A percentile compares a stretch with the other conserved stretches of the same genome.
Conservation (phyloP, 2,329 filamentous ascomycete genomes). For the Fusarium sp. region DNA sequence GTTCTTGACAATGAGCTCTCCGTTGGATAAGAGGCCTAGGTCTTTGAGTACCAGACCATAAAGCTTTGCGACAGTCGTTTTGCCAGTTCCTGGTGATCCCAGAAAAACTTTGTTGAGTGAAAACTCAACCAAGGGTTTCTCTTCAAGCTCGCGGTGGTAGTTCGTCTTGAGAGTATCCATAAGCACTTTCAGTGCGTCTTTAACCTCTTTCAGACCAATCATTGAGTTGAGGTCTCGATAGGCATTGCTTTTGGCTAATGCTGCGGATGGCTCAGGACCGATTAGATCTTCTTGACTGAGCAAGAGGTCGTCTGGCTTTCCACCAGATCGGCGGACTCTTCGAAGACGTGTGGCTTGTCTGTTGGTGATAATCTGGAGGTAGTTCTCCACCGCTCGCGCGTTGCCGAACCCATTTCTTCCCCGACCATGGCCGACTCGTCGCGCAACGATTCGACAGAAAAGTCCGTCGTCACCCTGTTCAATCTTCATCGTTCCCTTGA, state of each 20-base stretch:
- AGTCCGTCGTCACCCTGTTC: conserved; percentile 69
- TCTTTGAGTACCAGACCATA: conserved; percentile 76
- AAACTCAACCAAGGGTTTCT: conserved; percentile 68
- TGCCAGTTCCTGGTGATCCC: conserved; percentile 79
- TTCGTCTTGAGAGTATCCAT: conserved; percentile 72
- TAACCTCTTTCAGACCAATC: conserved; percentile 71
- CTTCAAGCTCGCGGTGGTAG: conserved; percentile 72
- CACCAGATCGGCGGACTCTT: conserved; percentile 55
- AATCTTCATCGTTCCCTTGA: conserved; percentile 64
- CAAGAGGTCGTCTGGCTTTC: conserved; percentile 64
- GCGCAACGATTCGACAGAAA: conserved; percentile 70
- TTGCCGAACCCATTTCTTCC: conserved; percentile 78
- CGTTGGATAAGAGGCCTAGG: conserved; percentile 73
- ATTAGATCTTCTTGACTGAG: conserved; percentile 76
- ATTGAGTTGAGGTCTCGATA: conserved; percentile 69
- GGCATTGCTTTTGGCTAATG: conserved; percentile 62
- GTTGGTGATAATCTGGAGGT: conserved; percentile 62
- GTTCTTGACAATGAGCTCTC: conserved; percentile 78
- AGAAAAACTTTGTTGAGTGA: conserved; percentile 76
- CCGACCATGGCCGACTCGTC: conserved; percentile 70
- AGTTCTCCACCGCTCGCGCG: conserved; percentile 75
- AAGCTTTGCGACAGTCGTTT: conserved; percentile 78
- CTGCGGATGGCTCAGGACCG: conserved; percentile 71
- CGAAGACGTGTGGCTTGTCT: conserved; percentile 69
- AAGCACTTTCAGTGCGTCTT: conserved; percentile 67